Conservation (phyloP, 2,329 filamentous ascomycete species). For the Neophaeococcomyces mojaviensis region DNA sequence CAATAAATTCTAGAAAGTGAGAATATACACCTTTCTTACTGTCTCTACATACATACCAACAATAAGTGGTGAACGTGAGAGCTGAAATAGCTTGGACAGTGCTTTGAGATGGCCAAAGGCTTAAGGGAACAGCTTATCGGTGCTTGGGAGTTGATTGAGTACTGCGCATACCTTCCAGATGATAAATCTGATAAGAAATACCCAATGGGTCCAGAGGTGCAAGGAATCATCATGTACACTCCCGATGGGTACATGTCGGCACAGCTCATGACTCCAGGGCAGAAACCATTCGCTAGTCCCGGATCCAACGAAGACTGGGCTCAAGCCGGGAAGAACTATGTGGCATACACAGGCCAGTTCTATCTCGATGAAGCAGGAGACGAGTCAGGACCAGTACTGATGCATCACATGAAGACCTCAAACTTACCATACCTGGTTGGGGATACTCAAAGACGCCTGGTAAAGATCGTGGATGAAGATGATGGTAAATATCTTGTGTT, state of each 20-base stretch:
- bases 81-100: too few relatives aligned
- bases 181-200: constrained; percentile 9
- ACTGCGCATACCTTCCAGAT: constrained; percentile 1
- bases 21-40: too few relatives aligned
- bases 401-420: constrained; percentile 8
- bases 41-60: too few relatives aligned
- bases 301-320: constrained; percentile 2
- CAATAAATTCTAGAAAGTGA: too few relatives aligned
- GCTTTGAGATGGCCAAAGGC: background rate
- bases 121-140: constrained; percentile 6
- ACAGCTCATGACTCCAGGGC: constrained; percentile 8
- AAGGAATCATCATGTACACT: constrained; percentile 12
- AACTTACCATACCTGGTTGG: constrained; percentile 5
- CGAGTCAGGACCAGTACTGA: constrained; percentile 5
- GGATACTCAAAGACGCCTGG: constrained; percentile 5
- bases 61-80: too few relatives aligned
- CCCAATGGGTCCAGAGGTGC: constrained; percentile 7
- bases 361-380: constrained; percentile 10
- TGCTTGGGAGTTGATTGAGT: constrained; percentile 10
- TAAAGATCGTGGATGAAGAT: constrained; percentile 1
- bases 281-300: constrained; percentile 1
- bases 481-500: constrained; percentile 2
- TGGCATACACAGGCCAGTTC: constrained; percentile 10
- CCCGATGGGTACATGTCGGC: constrained; percentile 14
- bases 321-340: constrained; percentile 6